Percentiles rank a stretch among this genome's conserved stretches.
phyloP scores from a whole-genome alignment of 352 stramenopile species.

The Blastocystis sp. region DNA sequence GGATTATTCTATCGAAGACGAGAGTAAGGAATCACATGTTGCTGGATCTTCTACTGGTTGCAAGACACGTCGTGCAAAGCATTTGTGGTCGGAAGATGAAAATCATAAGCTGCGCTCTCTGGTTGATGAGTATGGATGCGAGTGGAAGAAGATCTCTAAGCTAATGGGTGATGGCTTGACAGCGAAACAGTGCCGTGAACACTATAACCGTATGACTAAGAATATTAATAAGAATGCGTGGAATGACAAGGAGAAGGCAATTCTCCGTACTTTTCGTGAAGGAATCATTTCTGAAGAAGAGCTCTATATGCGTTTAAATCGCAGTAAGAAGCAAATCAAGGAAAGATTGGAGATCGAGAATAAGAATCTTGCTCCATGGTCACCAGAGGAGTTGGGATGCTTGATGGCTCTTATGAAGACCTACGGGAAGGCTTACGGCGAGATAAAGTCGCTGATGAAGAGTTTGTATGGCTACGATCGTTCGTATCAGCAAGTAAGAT shows the following conservation, averaged over 20 bases:
- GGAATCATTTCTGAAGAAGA: neutral
- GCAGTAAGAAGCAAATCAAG: slow-evolving; percentile 28
- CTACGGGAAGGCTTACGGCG: neutral
- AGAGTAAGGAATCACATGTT: neutral
- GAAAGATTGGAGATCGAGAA: neutral
- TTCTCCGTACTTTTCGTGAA: neutral
- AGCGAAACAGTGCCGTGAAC: neutral
- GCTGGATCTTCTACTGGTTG: neutral
- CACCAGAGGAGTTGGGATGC: neutral
- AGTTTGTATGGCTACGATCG: neutral
- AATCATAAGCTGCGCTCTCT: neutral
- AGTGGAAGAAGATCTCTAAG: neutral
- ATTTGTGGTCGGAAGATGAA: neutral
- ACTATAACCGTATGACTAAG: neutral
- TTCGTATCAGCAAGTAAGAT: slow-evolving; percentile 13
- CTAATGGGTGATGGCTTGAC: neutral
- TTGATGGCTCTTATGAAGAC: neutral
- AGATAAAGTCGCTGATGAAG: neutral
- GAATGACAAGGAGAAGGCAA: neutral
- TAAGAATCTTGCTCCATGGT: neutral
- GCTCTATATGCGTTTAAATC: neutral
- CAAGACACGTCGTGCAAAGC: neutral
- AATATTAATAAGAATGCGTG: neutral
- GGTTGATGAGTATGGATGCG: neutral
- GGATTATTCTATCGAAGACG: neutral